Conservation (phyloP, 139 green algal genomes). For the Diplosphaera chodatii region DNA sequence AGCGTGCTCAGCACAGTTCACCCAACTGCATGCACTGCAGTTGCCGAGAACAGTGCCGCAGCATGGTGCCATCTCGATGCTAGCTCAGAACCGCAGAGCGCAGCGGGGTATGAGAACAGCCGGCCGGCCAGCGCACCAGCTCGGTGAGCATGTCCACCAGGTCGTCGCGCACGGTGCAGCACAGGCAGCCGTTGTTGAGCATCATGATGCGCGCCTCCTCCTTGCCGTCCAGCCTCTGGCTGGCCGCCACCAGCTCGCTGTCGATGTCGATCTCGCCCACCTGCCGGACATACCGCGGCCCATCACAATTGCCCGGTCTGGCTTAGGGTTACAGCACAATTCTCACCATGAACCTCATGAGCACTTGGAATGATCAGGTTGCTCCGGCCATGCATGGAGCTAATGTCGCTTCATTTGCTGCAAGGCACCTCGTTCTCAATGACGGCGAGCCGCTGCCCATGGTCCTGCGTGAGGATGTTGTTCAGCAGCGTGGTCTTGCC, state of each 20-base stretch:
- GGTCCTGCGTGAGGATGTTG: constrained; percentile 74
- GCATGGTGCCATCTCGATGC: too few relatives aligned
- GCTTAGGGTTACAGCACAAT: too few relatives aligned
- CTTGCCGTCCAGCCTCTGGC: constrained; percentile 36
- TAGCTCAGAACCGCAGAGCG: too few relatives aligned
- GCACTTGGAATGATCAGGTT: too few relatives aligned
- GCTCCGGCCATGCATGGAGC: too few relatives aligned
- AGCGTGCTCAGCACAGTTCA: too few relatives aligned
- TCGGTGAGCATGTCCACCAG: constrained; percentile 76
- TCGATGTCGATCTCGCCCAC: constrained; percentile 98
- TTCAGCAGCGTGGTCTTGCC: constrained; percentile 92
- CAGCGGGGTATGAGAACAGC: too few relatives aligned
- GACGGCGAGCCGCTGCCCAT: constrained; percentile 85
- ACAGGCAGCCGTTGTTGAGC: constrained; percentile 95
- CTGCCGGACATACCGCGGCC: constrained; percentile 54
- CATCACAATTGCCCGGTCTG: too few relatives aligned
- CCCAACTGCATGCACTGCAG: too few relatives aligned
- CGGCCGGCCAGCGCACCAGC: constrained; percentile 61
- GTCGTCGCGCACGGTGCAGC: constrained; percentile 90
- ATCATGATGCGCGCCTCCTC: constrained; percentile 75
- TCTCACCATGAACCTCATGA: too few relatives aligned
- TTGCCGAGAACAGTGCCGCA: too few relatives aligned
- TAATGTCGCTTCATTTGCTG: too few relatives aligned
- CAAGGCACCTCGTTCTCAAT: constrained; percentile 82
- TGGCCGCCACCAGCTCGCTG: constrained; percentile 58